A percentile compares a stretch with the other conserved stretches of the same genome.
Conservation (phyloP, 2,329 filamentous ascomycete genomes). For the Epichloe festucae region DNA sequence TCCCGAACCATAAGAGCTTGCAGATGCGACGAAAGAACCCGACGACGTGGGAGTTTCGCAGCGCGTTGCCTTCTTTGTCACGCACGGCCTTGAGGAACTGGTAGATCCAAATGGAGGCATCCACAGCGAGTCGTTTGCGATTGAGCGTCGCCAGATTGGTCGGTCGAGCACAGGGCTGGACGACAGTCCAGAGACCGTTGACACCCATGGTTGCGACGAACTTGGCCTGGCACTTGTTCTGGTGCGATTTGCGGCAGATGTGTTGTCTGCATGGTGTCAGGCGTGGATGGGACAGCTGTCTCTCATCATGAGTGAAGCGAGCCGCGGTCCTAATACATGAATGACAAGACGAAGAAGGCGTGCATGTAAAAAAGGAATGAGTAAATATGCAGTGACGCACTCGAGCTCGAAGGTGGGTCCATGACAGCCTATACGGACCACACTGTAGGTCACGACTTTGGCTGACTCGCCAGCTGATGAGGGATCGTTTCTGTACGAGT, state of each 20-base stretch:
- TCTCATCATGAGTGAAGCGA: background rate
- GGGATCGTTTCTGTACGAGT: too few relatives aligned
- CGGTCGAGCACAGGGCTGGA: slow-evolving; percentile 88
- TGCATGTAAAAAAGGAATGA: too few relatives aligned
- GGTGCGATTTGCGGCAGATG: background rate
- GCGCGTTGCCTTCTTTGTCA: slow-evolving; percentile 93
- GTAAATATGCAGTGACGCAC: background rate
- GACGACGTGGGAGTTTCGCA: slow-evolving; percentile 90
- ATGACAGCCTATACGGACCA: too few relatives aligned
- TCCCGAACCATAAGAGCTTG: slow-evolving; percentile 92
- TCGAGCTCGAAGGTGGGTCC: background rate
- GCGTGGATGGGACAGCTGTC: background rate
- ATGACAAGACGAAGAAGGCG: background rate
- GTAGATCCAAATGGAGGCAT: slow-evolving; percentile 99
- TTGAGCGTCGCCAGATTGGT: slow-evolving; percentile 95
- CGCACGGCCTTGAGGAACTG: slow-evolving; percentile 98
- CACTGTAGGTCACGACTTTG: too few relatives aligned
- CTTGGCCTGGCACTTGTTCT: background rate
- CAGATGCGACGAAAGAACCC: slow-evolving; percentile 98
- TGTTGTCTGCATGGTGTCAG: background rate
- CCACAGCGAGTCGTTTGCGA: slow-evolving; percentile 87
- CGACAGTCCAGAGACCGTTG: slow-evolving; percentile 90
- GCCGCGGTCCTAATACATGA: background rate
- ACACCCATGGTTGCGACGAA: slow-evolving; percentile 64
- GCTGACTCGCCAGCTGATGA: too few relatives aligned